A percentile compares a stretch with the other conserved stretches of the same genome.
Evolutionary conservation across 1,139 yeast genomes (phyloP).

Genomic region (Yamadazyma dushanensis): DNA sequence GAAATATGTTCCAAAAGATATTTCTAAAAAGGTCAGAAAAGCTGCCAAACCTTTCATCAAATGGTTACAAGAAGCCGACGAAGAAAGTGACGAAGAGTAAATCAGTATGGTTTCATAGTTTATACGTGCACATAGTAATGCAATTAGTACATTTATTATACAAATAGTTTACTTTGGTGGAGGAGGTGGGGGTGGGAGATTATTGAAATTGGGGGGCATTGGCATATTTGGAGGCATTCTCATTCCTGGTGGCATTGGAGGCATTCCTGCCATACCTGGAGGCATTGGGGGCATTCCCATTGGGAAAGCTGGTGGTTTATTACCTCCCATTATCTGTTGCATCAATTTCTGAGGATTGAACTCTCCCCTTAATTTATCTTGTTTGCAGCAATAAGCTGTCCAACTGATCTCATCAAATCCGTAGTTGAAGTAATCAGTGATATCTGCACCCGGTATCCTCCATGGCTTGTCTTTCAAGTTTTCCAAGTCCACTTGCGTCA

Average conservation of each 20-base stretch:
- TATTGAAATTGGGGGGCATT: conserved; percentile 9
- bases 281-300: conserved; percentile 18
- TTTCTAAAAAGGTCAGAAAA: conserved; percentile 89
- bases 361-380: conserved; percentile 77
- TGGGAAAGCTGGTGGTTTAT: conserved; percentile 16
- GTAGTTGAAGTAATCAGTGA: conserved; percentile 90
- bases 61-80: conserved; percentile 94
- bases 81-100: conserved; percentile 60
- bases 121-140: conserved; percentile 3
- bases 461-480: conserved; percentile 92
- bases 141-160: conserved; percentile 2
- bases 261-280: conserved; percentile 13
- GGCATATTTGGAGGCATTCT: conserved; percentile 20
- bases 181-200: conserved; percentile 19
- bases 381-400: conserved; percentile 90
- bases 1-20: conserved; percentile 90
- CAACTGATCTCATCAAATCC: conserved; percentile 97
- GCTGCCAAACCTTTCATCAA: conserved; percentile 94
- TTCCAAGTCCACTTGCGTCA: conserved; percentile 81
- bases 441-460: conserved; percentile 96
- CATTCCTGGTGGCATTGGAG: conserved; percentile 16
- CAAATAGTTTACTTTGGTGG: conserved; percentile 17
- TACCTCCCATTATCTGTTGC: conserved; percentile 41
- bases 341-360: conserved; percentile 63
- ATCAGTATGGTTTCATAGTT: neutral